Evolutionary conservation across 108 stramenopile species (phyloP), one percentile per base, ranked within the genome.

Genomic region (Fistulifera pelliculosa): DNA sequence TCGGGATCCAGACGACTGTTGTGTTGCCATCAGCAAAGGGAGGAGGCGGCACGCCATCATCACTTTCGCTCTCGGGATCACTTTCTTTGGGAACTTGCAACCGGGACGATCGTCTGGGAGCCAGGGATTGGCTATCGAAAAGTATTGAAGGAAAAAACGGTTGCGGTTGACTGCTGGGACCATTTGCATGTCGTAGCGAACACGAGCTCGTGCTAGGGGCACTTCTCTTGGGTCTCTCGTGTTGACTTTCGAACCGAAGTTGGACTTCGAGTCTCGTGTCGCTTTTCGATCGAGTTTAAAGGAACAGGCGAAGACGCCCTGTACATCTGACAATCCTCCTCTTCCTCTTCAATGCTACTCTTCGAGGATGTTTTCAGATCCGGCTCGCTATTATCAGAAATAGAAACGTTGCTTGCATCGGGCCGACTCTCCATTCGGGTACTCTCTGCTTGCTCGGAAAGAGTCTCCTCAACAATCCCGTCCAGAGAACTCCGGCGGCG

Each of bases 1-100:
- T 21, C 1, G 82, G 82, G 24, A 56, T 55, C 77, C 77, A 83
- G 22, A 83, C 43, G 27, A 79, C 66, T 27, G 56, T 68, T 2
- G 39, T 40, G 52, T 53, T 19, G 6, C 31, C 31, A 15, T 56
- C 59, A 0, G 40, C 13, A 56, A 64, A 70, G 17, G 58, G 69
- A 24, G 56, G 55, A 45, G 17, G 54, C 25, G 21, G 13, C 23
- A 39, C 27, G 16, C 40, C 40, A 15, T 60, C 14, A 21, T 47
- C 28, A 12, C 15, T 8, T 11, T 42, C 27, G 17, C 38, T 22
- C n/a, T 13, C 2, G 35, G 12, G 8, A 17, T 38, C 47, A 47
- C 19, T 45, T 5, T 38, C 38, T 16, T 47, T 7, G 19, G 11
- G 15, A 17, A 40, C 41, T n/a, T n/a, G 13, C 4, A 47, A 47